These are phyloP conservation scores for Aristolochia fimbriata DNA, from an alignment of 164 flowering plant genomes.

Conservation along the genomic window DNA sequence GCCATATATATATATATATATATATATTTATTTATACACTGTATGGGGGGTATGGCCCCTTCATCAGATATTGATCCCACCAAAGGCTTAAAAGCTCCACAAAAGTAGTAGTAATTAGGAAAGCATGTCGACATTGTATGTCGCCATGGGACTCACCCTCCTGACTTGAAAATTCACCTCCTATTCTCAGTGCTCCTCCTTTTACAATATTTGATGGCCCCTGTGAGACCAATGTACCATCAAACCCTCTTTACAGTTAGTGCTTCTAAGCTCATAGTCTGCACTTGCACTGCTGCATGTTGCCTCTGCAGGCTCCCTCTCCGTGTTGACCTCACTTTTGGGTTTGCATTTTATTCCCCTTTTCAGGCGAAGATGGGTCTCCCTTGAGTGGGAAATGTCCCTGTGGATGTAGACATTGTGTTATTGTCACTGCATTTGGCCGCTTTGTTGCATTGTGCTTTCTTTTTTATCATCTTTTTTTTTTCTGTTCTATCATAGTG, in stretches of 20 bases:
- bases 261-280: background rate
- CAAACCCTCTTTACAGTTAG: background rate
- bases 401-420: conserved; percentile 11
- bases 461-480: no score
- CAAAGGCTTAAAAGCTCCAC: no score
- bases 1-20: no score
- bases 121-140: no score
- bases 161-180: background rate
- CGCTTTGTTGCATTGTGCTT: background rate
- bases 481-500: background rate
- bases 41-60: no score
- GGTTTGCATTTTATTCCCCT: background rate
- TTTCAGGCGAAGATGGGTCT: background rate
- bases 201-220: no score
- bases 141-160: no score
- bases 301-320: no score
- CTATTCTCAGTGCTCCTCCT: background rate
- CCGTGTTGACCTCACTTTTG: conserved; percentile 1
- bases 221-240: conserved; percentile 2
- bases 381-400: conserved; percentile 7
- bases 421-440: background rate
- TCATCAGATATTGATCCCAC: no score
- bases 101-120: no score
- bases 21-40: no score
- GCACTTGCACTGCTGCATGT: background rate